phyloP scores from a whole-genome alignment of 1,284 basidiomycete genomes.

The Veloboletus limbatus region DNA sequence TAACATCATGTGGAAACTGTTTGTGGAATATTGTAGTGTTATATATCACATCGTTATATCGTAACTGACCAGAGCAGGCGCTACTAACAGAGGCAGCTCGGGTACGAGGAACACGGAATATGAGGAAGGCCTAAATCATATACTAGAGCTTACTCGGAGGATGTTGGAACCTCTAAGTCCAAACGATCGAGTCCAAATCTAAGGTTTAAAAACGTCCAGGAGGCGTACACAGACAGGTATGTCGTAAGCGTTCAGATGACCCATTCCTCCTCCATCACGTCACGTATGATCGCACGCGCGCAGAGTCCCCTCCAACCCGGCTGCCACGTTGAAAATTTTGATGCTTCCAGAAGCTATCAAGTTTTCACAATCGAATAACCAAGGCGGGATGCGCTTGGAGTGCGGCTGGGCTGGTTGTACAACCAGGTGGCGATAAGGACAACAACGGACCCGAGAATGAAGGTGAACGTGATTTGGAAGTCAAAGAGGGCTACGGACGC shows the following conservation, averaged over 20 bases:
- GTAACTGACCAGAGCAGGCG: conserved; percentile 17
- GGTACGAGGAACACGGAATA: conserved; percentile 15
- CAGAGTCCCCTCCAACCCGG: neutral
- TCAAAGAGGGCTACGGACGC: conserved; percentile 86
- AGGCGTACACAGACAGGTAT: conserved; percentile 21
- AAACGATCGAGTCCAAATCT: conserved; percentile 29
- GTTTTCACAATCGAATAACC: conserved; percentile 31
- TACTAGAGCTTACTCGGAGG: conserved; percentile 14
- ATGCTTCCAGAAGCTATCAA: conserved; percentile 15
- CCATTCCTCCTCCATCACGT: conserved; percentile 5
- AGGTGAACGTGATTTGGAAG: conserved; percentile 82
- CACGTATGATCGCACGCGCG: conserved; percentile 8
- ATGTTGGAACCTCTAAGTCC: conserved; percentile 19
- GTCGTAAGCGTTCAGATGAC: conserved; percentile 19
- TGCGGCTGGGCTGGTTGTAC: conserved; percentile 70
- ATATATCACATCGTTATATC: conserved; percentile 32
- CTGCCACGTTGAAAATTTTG: neutral
- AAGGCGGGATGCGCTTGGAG: conserved; percentile 25
- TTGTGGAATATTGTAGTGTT: conserved; percentile 25
- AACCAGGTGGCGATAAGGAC: conserved; percentile 88
- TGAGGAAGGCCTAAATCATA: conserved; percentile 21
- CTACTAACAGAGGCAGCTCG: conserved; percentile 13
- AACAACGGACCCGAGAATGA: conserved; percentile 77
- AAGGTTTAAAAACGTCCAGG: conserved; percentile 23
- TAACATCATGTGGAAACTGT: conserved; percentile 6